Conservation (phyloP, 768 basidiomycete genomes). For the Filobasidium floriforme region DNA sequence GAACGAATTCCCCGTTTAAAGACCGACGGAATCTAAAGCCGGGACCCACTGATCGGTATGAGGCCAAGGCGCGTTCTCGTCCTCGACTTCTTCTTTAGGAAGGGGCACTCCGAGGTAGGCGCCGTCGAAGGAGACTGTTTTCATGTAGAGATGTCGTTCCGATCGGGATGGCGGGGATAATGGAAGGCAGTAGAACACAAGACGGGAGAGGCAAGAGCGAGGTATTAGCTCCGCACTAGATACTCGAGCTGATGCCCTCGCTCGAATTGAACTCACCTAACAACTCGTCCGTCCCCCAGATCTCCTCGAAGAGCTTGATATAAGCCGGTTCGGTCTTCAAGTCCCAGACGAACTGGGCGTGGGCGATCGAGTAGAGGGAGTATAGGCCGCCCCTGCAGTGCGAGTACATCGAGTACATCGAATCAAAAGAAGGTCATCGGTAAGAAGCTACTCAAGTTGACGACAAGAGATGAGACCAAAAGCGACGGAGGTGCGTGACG, state of each 20-base stretch:
- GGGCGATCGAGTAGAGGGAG: constrained; percentile 17
- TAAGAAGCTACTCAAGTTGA: background rate
- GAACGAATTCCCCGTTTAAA: too few relatives aligned
- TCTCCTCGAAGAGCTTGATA: constrained; percentile 27
- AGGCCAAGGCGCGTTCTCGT: constrained; percentile 14
- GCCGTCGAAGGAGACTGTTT: constrained; percentile 20
- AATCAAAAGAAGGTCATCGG: too few relatives aligned
- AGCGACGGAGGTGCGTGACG: too few relatives aligned
- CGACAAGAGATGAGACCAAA: background rate
- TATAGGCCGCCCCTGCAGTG: constrained; percentile 3
- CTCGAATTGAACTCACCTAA: background rate
- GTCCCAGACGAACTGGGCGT: constrained; percentile 32
- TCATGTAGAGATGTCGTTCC: background rate
- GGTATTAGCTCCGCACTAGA: background rate
- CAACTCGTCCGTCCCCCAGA: constrained; percentile 30
- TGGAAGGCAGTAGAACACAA: too few relatives aligned
- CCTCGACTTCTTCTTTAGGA: constrained; percentile 10
- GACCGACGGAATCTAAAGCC: too few relatives aligned
- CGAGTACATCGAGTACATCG: too few relatives aligned
- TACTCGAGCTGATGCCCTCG: too few relatives aligned
- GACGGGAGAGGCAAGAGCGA: too few relatives aligned
- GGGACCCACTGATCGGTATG: constrained; percentile 18
- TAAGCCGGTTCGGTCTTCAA: constrained; percentile 29
- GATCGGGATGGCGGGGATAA: background rate
- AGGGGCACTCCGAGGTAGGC: constrained; percentile 18